Evolutionary conservation across 176 grass and related monocot genomes (phyloP).

Genomic region (Cenchrus fungigraminus): DNA sequence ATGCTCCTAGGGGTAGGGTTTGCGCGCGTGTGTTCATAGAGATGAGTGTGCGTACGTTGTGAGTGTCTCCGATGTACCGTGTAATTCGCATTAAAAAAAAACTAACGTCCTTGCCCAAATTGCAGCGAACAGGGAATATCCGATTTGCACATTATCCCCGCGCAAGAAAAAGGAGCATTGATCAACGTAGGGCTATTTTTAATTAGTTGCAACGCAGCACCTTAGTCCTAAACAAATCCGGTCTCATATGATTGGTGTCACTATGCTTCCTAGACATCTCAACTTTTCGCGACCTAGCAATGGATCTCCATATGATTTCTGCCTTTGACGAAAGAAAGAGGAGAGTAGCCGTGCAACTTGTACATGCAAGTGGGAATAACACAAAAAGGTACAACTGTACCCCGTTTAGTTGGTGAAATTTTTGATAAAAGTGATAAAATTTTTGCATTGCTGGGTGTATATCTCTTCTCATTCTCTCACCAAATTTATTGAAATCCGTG

Average conservation of each 20-base stretch:
- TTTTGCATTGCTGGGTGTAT: too few relatives aligned
- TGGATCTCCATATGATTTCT: slow-evolving; percentile 8
- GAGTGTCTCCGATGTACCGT: too few relatives aligned
- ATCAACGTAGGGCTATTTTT: background rate
- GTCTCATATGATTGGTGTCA: slow-evolving; percentile 6
- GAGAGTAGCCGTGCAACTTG: slow-evolving; percentile 22
- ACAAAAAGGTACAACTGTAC: background rate
- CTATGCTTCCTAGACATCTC: background rate
- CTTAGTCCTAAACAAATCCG: background rate
- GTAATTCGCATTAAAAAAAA: too few relatives aligned
- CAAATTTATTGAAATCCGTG: too few relatives aligned
- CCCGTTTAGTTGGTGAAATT: too few relatives aligned
- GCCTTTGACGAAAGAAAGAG: background rate
- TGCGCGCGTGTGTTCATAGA: too few relatives aligned
- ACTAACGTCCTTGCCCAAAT: too few relatives aligned
- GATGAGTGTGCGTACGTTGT: too few relatives aligned
- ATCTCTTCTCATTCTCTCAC: too few relatives aligned
- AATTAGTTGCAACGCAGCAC: background rate
- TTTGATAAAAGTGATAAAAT: too few relatives aligned
- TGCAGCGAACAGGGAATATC: background rate
- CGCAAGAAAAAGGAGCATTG: background rate
- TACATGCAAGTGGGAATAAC: background rate
- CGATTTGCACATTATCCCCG: background rate
- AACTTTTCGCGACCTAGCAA: background rate
- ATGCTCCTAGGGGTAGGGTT: too few relatives aligned